Conservation (phyloP, 805 yeast species). For the Hanseniaspora clermontiae region DNA sequence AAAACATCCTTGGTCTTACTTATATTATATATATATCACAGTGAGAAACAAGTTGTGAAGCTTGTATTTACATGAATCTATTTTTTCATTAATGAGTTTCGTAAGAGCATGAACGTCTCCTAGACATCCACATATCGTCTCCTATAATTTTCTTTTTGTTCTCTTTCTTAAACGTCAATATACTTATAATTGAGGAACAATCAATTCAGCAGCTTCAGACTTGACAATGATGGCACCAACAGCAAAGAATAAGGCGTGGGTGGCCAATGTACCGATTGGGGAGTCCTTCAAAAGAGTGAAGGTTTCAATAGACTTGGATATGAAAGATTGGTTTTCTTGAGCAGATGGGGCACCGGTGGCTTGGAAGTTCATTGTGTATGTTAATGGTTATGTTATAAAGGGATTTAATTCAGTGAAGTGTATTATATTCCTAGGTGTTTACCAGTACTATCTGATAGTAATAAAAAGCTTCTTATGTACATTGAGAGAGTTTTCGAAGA, state of each 20-base stretch:
- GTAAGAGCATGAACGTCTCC: neutral
- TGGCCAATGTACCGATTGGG: slow-evolving; percentile 52
- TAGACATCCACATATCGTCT: neutral
- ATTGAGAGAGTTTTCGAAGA: no score
- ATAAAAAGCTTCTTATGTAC: no score
- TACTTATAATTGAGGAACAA: slow-evolving; percentile 53
- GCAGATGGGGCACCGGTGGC: slow-evolving; percentile 8
- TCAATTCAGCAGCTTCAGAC: slow-evolving; percentile 67
- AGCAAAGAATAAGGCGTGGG: slow-evolving; percentile 52
- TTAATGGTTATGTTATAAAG: slow-evolving; percentile 14
- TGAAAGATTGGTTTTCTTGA: slow-evolving; percentile 3
- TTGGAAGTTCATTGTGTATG: slow-evolving; percentile 8
- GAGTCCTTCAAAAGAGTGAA: slow-evolving; percentile 45
- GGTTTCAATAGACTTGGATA: slow-evolving; percentile 12
- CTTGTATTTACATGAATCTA: neutral
- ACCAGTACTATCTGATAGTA: no score
- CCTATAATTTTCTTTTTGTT: neutral
- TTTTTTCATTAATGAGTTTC: neutral
- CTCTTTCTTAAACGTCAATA: neutral
- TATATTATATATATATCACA: neutral
- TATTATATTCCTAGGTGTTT: neutral
- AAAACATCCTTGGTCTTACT: neutral
- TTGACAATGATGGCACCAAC: slow-evolving; percentile 67
- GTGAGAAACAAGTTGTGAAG: neutral
- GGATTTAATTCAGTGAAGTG: neutral